These are phyloP conservation scores for Fusarium clavum DNA, from an alignment of 2,329 filamentous ascomycete genomes.

Conservation along the genomic window DNA sequence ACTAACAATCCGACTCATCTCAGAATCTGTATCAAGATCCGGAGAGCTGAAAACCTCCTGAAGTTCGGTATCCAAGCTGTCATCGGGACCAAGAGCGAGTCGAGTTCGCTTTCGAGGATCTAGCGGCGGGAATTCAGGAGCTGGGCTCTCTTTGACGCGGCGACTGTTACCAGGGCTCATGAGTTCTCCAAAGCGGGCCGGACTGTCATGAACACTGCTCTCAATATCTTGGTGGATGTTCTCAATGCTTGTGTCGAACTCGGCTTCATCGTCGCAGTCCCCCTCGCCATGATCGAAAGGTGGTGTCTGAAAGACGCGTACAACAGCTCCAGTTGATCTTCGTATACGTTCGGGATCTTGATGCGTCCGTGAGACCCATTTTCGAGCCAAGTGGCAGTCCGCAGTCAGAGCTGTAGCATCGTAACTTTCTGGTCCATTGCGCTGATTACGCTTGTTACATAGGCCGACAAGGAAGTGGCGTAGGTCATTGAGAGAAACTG, in stretches of 20 bases:
- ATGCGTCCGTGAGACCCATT: background rate
- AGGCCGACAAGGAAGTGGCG: background rate
- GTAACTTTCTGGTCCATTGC: background rate
- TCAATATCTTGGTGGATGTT: background rate
- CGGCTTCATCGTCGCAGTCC: background rate
- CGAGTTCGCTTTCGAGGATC: background rate
- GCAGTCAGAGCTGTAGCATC: background rate
- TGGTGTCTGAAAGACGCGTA: background rate
- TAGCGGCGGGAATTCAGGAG: background rate
- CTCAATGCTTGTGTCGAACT: no score
- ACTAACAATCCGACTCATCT: background rate
- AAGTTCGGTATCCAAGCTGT: rapidly evolving
- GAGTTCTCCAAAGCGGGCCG: background rate
- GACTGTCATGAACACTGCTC: background rate
- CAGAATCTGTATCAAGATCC: background rate
- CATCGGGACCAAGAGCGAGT: background rate
- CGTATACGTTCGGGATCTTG: background rate
- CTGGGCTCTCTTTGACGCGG: background rate
- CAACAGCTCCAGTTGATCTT: background rate
- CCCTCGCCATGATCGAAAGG: background rate
- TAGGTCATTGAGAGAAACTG: background rate
- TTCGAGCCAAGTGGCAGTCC: background rate
- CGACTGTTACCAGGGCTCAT: background rate
- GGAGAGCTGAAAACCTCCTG: background rate
- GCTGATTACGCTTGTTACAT: background rate